phyloP scores from a whole-genome alignment of 352 stramenopile genomes.

The Hyaloperonospora arabidopsidis region DNA sequence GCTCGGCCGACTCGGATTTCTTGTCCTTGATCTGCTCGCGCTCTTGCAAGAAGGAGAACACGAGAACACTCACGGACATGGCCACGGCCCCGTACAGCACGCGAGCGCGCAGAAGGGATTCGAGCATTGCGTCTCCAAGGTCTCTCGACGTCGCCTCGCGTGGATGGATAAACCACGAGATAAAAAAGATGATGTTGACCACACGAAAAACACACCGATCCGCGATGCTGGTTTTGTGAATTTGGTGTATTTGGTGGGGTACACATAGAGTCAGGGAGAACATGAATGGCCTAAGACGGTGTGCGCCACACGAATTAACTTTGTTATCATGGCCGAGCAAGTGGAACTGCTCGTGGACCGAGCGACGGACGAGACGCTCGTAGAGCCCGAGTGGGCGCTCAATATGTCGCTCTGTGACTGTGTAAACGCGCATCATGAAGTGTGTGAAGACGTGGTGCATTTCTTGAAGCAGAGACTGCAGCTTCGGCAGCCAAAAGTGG shows the following conservation, averaged over 20 bases:
- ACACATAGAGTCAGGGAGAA: too few species aligned
- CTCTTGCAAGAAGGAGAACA: conserved; percentile 78
- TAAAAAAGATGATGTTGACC: too few species aligned
- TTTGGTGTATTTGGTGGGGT: too few species aligned
- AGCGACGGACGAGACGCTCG: conserved; percentile 46
- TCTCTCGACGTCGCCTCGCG: neutral
- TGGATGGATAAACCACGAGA: too few species aligned
- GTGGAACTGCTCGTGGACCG: conserved; percentile 43
- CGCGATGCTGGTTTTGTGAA: too few species aligned
- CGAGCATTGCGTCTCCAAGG: conserved; percentile 17
- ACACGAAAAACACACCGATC: too few species aligned
- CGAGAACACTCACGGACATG: conserved; percentile 67
- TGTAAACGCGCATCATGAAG: conserved; percentile 37
- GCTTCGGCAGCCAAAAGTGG: conserved; percentile 32
- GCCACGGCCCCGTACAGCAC: conserved; percentile 69
- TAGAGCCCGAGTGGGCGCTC: conserved; percentile 55
- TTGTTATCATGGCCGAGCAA: conserved; percentile 33
- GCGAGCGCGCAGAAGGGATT: conserved; percentile 34
- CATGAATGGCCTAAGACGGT: too few species aligned
- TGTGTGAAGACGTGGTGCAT: conserved; percentile 54
- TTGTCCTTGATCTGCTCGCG: conserved; percentile 63
- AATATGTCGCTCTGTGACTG: conserved; percentile 71
- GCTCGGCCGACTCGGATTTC: conserved; percentile 44
- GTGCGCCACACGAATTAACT: too few species aligned
- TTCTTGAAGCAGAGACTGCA: conserved; percentile 54